A percentile compares a stretch with the other conserved stretches of the same genome.
These are phyloP conservation scores for Apodospora peruviana DNA, from an alignment of 495 filamentous ascomycete genomes.

Conservation along the genomic window DNA sequence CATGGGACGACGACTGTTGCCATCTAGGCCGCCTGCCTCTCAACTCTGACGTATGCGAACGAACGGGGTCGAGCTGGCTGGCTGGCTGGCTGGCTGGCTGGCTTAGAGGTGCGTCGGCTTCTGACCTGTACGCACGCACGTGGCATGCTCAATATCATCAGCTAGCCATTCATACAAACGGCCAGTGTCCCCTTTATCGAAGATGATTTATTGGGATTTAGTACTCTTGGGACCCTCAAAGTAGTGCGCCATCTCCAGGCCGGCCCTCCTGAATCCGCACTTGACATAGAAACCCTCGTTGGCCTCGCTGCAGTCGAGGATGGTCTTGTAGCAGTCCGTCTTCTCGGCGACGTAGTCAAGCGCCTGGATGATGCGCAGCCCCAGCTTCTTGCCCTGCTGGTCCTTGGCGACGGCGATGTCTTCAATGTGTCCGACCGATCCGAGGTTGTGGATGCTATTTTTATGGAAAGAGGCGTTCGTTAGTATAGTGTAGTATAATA, in stretches of 20 bases:
- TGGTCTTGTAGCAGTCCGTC: conserved; percentile 88
- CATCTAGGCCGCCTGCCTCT: too few relatives aligned
- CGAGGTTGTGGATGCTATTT: conserved; percentile 63
- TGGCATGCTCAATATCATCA: conserved; percentile 2
- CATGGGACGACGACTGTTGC: too few relatives aligned
- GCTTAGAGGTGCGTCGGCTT: not conserved
- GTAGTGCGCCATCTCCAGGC: conserved; percentile 96
- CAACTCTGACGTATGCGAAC: too few relatives aligned
- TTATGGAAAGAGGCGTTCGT: conserved; percentile 6
- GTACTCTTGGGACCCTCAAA: conserved; percentile 55
- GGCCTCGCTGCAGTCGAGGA: conserved; percentile 54
- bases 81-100: not conserved
- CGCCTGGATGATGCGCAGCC: conserved; percentile 86
- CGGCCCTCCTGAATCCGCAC: conserved; percentile 91
- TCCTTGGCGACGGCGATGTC: conserved; percentile 92
- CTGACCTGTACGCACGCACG: too few relatives aligned
- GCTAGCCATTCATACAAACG: not conserved
- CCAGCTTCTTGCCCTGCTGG: conserved; percentile 95
- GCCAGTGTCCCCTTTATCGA: not conserved
- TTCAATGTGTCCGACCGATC: conserved; percentile 91
- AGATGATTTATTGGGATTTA: not conserved
- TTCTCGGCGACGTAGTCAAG: conserved; percentile 81
- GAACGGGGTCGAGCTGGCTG: too few relatives aligned
- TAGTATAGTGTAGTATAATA: not conserved
- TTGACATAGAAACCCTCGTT: conserved; percentile 99